Conservation (phyloP, 106 monocot genomes). For the Dendrobium catenatum region DNA sequence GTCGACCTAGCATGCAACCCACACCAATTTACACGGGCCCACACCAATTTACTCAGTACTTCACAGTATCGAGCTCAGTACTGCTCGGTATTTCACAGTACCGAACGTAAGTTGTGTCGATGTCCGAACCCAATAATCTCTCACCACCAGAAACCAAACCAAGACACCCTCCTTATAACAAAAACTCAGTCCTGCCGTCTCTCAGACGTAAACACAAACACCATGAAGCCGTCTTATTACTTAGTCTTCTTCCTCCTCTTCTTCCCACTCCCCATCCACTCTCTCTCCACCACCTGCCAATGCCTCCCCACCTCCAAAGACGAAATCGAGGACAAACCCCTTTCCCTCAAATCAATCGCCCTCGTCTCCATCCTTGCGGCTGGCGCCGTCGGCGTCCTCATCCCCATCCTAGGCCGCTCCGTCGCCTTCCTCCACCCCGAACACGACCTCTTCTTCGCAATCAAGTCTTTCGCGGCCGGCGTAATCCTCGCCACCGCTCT, state of each 20-base stretch:
- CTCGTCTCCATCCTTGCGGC: slow-evolving; percentile 40
- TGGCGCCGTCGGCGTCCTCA: slow-evolving; percentile 51
- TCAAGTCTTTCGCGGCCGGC: slow-evolving; percentile 74
- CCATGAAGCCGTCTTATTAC: background rate
- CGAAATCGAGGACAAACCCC: background rate
- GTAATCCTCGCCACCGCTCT: slow-evolving; percentile 70
- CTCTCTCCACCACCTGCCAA: background rate
- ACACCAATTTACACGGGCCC: too few relatives aligned
- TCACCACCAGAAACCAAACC: too few relatives aligned
- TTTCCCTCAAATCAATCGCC: background rate
- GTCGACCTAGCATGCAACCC: too few relatives aligned
- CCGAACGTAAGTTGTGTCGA: too few relatives aligned
- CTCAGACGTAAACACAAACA: background rate
- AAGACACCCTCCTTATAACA: too few relatives aligned
- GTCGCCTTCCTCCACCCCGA: slow-evolving; percentile 55
- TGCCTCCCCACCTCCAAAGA: background rate
- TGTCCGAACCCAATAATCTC: too few relatives aligned
- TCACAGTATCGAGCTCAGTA: too few relatives aligned
- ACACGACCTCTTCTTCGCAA: slow-evolving; percentile 35
- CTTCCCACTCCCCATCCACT: background rate
- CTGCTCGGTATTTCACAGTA: too few relatives aligned
- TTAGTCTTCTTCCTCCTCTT: background rate
- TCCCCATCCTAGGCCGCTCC: slow-evolving; percentile 46
- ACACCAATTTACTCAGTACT: too few relatives aligned
- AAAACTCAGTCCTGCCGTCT: background rate